phyloP scores from a whole-genome alignment of 2,329 filamentous ascomycete genomes.

The Colletotrichum eleusines region DNA sequence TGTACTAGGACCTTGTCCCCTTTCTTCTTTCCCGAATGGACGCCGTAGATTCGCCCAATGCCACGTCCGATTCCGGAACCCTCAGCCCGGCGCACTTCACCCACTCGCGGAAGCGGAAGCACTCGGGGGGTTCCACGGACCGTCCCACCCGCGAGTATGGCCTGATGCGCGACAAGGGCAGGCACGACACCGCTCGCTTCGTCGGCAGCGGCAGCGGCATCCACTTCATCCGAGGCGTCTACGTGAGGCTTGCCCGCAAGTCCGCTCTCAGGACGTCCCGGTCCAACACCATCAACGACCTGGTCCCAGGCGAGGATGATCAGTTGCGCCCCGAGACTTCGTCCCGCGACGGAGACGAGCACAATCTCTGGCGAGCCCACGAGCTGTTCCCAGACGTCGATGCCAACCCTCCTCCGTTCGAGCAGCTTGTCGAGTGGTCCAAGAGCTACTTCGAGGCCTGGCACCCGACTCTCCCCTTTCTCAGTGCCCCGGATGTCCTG shows the following conservation, averaged over 20 bases:
- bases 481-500: constrained; percentile 65
- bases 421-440: constrained; percentile 63
- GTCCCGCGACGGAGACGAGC: constrained; percentile 40
- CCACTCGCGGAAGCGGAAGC: constrained; percentile 49
- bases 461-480: constrained; percentile 68
- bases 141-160: constrained; percentile 50
- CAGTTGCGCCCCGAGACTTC: constrained; percentile 50
- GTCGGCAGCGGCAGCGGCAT: constrained; percentile 70
- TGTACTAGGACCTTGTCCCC: not conserved
- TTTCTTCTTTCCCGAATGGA: constrained; percentile 44
- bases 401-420: constrained; percentile 53
- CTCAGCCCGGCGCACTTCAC: constrained; percentile 42
- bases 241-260: constrained; percentile 57
- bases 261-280: constrained; percentile 38
- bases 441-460: constrained; percentile 68
- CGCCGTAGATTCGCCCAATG: constrained; percentile 48
- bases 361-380: constrained; percentile 52
- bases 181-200: constrained; percentile 63
- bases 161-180: constrained; percentile 63
- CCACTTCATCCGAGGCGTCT: constrained; percentile 69
- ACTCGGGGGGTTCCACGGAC: constrained; percentile 45
- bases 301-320: constrained; percentile 70
- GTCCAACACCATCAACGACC: constrained; percentile 47
- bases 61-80: constrained; percentile 45
- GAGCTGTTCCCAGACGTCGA: constrained; percentile 48